Conservation (phyloP, 495 filamentous ascomycete genomes). For the Penicillium desertorum region DNA sequence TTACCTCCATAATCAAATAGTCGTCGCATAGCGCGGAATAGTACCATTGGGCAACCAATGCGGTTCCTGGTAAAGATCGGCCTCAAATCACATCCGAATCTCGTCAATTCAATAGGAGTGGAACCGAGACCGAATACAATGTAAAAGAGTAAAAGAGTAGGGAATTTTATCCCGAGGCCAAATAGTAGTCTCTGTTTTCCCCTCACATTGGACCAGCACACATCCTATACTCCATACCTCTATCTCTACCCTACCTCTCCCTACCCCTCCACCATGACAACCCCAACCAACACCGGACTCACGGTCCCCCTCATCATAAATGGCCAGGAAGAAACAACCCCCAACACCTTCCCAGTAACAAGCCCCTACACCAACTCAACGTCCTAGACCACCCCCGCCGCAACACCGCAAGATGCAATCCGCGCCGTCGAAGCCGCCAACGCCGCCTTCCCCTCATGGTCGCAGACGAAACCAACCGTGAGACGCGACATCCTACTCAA, state of each 20-base stretch:
- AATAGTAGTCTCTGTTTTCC: background rate
- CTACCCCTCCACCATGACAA: background rate
- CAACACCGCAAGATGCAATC: constrained; percentile 59
- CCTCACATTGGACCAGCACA: background rate
- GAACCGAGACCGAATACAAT: background rate
- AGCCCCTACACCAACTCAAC: constrained; percentile 65
- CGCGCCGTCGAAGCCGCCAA: constrained; percentile 65
- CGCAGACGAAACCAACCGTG: constrained; percentile 55
- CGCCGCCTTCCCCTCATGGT: constrained; percentile 71
- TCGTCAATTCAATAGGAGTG: background rate
- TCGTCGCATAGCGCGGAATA: background rate
- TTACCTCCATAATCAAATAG: background rate
- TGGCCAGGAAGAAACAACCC: constrained; percentile 58
- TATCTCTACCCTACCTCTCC: background rate
- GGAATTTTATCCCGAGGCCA: background rate
- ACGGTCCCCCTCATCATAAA: constrained; percentile 70
- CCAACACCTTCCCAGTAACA: constrained; percentile 61
- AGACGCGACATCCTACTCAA: constrained; percentile 75
- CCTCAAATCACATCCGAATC: background rate
- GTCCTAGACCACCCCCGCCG: constrained; percentile 62
- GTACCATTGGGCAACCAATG: background rate
- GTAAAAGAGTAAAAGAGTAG: background rate
- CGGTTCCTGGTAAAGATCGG: background rate
- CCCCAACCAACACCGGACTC: constrained; percentile 13
- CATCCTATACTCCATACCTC: background rate